phyloP scores from a whole-genome alignment of 495 filamentous ascomycete species.

The Xylaria palmicola region DNA sequence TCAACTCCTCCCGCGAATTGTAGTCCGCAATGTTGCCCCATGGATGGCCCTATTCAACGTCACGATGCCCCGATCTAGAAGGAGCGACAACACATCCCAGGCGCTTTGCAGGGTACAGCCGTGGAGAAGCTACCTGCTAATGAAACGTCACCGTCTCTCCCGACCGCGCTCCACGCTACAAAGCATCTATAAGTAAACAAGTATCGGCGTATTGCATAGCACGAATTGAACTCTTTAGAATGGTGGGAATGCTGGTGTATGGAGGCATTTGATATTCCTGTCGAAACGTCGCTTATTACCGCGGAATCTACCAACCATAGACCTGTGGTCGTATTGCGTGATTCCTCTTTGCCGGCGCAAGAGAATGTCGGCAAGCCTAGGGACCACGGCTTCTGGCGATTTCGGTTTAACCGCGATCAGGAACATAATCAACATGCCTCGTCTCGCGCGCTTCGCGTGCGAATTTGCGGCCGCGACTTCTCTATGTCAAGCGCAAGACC shows the following conservation, averaged over 20 bases:
- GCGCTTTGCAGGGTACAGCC: not conserved
- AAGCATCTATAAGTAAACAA: too few relatives aligned
- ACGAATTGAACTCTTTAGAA: too few relatives aligned
- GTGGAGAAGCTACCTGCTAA: not conserved
- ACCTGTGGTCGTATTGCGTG: not conserved
- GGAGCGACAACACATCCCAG: constrained; percentile 1
- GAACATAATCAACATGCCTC: not conserved
- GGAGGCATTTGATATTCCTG: too few relatives aligned
- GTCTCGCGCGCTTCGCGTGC: not conserved
- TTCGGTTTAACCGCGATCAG: not conserved
- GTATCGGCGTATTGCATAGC: too few relatives aligned
- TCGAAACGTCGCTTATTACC: not conserved
- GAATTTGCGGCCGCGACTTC: not conserved
- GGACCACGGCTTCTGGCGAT: not conserved
- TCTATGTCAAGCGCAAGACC: constrained; percentile 14
- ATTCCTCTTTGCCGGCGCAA: not conserved
- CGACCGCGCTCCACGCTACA: too few relatives aligned
- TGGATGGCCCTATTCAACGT: not conserved
- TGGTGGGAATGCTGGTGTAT: too few relatives aligned
- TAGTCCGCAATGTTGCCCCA: not conserved
- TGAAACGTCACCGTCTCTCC: constrained; percentile 7
- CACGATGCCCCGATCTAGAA: constrained; percentile 10
- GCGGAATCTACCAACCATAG: too few relatives aligned
- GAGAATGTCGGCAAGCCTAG: not conserved
- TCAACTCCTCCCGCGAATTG: not conserved